Percentiles rank a stretch among this genome's conserved stretches.
These are phyloP conservation scores for Stentor coeruleus DNA, from an alignment of 73 alveolate genomes.

Conservation along the genomic window DNA sequence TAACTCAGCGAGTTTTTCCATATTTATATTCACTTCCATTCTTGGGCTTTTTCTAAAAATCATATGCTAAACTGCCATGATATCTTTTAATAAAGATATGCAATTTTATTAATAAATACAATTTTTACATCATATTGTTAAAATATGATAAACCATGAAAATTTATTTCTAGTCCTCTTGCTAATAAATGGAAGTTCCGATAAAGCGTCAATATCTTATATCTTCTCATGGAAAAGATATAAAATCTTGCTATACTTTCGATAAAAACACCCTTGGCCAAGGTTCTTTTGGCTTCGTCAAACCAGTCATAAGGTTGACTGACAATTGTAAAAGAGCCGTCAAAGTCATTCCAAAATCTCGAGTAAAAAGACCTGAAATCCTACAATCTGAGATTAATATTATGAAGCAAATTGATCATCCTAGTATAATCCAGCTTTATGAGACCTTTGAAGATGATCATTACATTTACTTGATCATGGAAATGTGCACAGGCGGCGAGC, in stretches of 20 bases:
- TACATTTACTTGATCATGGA: slow-evolving; percentile 16
- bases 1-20: too few species aligned
- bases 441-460: not conserved
- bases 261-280: not conserved
- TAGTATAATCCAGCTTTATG: not conserved
- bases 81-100: too few species aligned
- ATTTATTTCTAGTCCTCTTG: too few species aligned
- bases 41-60: too few species aligned
- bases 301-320: not conserved
- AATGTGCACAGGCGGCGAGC: slow-evolving; percentile 27
- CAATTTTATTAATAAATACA: too few species aligned
- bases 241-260: not conserved
- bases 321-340: not conserved
- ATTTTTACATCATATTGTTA: too few species aligned
- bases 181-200: slow-evolving; percentile 7
- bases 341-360: not conserved
- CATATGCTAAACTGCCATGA: too few species aligned
- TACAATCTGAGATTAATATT: not conserved
- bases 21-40: too few species aligned
- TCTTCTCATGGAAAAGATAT: not conserved
- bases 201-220: not conserved
- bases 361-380: not conserved
- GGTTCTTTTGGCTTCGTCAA: not conserved
- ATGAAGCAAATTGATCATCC: slow-evolving; percentile 23
- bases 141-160: too few species aligned